Conservation (phyloP, 1,284 basidiomycete species). For the Cryptococcus jaspeensis region DNA sequence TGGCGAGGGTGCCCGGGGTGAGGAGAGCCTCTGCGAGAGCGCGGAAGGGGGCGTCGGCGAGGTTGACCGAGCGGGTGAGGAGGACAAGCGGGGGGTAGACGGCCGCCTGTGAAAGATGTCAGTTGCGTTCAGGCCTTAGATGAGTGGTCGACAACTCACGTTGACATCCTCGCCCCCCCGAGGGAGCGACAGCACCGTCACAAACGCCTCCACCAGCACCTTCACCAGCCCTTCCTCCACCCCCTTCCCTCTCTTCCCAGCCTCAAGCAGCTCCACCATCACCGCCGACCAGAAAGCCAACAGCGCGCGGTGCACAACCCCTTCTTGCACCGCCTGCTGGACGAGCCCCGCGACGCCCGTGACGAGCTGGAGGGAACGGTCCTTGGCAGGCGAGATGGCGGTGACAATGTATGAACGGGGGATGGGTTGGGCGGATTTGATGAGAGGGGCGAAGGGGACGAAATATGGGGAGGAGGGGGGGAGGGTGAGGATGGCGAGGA, state of each 20-base stretch:
- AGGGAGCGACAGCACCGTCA: conserved; percentile 31
- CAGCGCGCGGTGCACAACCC: conserved; percentile 66
- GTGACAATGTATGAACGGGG: conserved; percentile 70
- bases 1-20: conserved; percentile 39
- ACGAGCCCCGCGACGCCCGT: conserved; percentile 69
- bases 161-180: conserved; percentile 43
- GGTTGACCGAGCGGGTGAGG: conserved; percentile 40
- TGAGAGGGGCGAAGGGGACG: conserved; percentile 66
- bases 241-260: conserved; percentile 40
- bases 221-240: conserved; percentile 44
- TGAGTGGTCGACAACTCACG: conserved; percentile 21
- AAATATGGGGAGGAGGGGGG: conserved; percentile 47
- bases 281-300: conserved; percentile 81
- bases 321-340: conserved; percentile 57
- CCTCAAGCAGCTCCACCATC: conserved; percentile 74
- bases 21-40: conserved; percentile 40
- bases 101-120: conserved; percentile 30
- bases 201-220: conserved; percentile 48
- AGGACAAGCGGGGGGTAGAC: conserved; percentile 50
- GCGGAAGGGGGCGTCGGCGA: conserved; percentile 45
- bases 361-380: conserved; percentile 60
- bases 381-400: conserved; percentile 56
- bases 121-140: not conserved
- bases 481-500: conserved; percentile 81
- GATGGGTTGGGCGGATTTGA: conserved; percentile 70